Percentiles rank a stretch among this genome's conserved stretches.
Conservation (phyloP, 306 rosid genomes). For the Cucumis sativus region Cucumber_9930_V3 NC_026661.2:15460501-15461000, state of each 20-base stretch:
- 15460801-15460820: no score
- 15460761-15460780: conserved; percentile 70
- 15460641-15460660: conserved; percentile 95
- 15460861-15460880: no score
- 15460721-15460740: conserved; percentile 76
- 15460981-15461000: no score
- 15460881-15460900: no score
- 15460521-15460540: conserved; percentile 92
- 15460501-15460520: conserved; percentile 79
- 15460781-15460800: not conserved
- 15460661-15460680: conserved; percentile 86
- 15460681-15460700: conserved; percentile 97
- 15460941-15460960: no score
- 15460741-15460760: conserved; percentile 70
- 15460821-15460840: no score
- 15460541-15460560: conserved; percentile 94
- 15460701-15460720: conserved; percentile 70
- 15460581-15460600: conserved; percentile 91
- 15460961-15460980: no score
- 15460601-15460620: conserved; percentile 96
- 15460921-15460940: no score
- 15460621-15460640: conserved; percentile 94
- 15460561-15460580: conserved; percentile 86
- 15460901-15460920: no score
- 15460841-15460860: no score